phyloP scores from a whole-genome alignment of 169 alveolate species.

The Cryptosporidium bovis region DNA sequence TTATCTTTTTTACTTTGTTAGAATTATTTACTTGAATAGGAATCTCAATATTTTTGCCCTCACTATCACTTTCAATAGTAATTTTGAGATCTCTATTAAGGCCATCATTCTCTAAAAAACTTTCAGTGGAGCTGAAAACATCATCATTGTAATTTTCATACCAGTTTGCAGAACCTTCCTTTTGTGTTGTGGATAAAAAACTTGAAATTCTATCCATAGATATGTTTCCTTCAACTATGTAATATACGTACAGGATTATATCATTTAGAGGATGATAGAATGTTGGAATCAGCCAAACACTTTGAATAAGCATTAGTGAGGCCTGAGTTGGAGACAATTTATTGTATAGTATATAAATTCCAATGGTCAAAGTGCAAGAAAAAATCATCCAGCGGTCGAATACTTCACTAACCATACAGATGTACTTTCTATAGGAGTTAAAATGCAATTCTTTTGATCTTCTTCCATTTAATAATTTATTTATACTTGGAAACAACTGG shows the following conservation, averaged over 20 bases:
- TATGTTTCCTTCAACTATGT: conserved; percentile 26
- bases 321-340: conserved; percentile 29
- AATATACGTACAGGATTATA: conserved; percentile 21
- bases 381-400: conserved; percentile 43
- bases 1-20: background rate
- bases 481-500: conserved; percentile 49
- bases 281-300: conserved; percentile 61
- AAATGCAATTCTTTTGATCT: conserved; percentile 21
- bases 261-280: conserved; percentile 66
- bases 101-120: background rate
- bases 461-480: background rate
- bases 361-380: conserved; percentile 33
- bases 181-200: conserved; percentile 21
- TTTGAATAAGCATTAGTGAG: conserved; percentile 48
- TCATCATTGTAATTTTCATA: background rate
- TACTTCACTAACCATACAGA: conserved; percentile 46
- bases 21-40: no score
- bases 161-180: background rate
- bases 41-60: no score
- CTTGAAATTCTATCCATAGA: conserved; percentile 57
- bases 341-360: conserved; percentile 39
- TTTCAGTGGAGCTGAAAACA: background rate
- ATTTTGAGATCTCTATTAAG: background rate
- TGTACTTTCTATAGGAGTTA: conserved; percentile 53
- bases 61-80: background rate